phyloP scores from a whole-genome alignment of 768 basidiomycete genomes.

The Termitomyces sp. region DNA sequence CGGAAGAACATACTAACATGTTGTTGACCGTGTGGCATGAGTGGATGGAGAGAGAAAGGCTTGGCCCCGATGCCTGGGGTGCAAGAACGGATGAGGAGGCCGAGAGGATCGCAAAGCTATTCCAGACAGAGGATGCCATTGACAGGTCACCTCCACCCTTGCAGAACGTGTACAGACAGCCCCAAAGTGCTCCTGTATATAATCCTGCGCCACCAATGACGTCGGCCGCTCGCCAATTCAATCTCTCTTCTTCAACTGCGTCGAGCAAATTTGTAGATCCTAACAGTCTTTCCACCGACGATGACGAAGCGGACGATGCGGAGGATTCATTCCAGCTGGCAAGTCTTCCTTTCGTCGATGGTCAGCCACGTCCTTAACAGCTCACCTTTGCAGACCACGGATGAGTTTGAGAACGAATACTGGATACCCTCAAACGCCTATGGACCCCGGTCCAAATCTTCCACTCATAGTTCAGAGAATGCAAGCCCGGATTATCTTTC shows the following conservation, averaged over 20 bases:
- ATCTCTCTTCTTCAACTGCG: slow-evolving; percentile 29
- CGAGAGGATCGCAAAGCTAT: slow-evolving; percentile 24
- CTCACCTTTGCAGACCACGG: slow-evolving; percentile 18
- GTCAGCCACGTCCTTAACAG: slow-evolving; percentile 12
- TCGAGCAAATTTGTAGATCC: slow-evolving; percentile 38
- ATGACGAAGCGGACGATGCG: slow-evolving; percentile 24
- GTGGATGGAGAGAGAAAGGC: slow-evolving; percentile 24
- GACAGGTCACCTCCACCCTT: slow-evolving; percentile 20
- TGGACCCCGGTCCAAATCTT: slow-evolving; percentile 8
- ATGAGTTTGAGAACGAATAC: slow-evolving; percentile 25
- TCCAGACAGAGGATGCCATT: slow-evolving; percentile 30
- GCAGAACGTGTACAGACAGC: slow-evolving; percentile 12
- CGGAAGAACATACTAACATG: slow-evolving; percentile 25
- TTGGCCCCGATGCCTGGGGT: slow-evolving; percentile 39
- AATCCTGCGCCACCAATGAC: slow-evolving; percentile 24
- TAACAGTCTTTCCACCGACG: slow-evolving; percentile 34
- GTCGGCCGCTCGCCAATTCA: slow-evolving; percentile 26
- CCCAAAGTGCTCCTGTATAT: slow-evolving; percentile 14
- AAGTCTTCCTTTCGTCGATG: slow-evolving; percentile 14
- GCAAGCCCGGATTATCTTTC: slow-evolving; percentile 18
- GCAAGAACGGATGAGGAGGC: slow-evolving; percentile 33
- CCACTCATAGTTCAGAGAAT: slow-evolving; percentile 20
- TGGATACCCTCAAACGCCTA: slow-evolving; percentile 12
- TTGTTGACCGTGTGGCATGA: slow-evolving; percentile 37
- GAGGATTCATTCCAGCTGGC: slow-evolving; percentile 21